Conservation (phyloP, 495 filamentous ascomycete genomes). For the Penicillium paxilli region DNA sequence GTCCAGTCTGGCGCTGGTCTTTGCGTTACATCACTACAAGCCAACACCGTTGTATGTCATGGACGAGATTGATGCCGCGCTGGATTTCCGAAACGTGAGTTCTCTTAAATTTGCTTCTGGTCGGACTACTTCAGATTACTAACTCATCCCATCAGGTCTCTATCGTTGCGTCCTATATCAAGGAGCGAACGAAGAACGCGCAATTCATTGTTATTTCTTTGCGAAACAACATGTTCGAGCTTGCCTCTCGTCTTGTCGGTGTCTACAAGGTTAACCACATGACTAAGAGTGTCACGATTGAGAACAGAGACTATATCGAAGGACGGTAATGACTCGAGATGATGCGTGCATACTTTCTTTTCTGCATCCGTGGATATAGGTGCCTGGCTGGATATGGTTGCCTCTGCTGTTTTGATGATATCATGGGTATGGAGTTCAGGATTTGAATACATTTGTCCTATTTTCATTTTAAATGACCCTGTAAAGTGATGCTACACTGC, state of each 20-base stretch:
- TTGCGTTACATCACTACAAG: constrained; percentile 97
- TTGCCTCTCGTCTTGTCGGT: constrained; percentile 87
- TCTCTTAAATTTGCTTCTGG: not conserved
- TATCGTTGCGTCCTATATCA: constrained; percentile 98
- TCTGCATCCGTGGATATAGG: constrained; percentile 23
- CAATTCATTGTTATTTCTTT: constrained; percentile 99
- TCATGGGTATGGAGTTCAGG: constrained; percentile 28
- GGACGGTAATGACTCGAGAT: constrained; percentile 33
- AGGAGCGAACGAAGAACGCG: constrained; percentile 97
- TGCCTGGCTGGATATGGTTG: constrained; percentile 20
- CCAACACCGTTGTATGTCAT: constrained; percentile 98
- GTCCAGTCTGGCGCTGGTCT: constrained; percentile 89
- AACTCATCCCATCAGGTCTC: constrained; percentile 65
- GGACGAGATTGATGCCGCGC: constrained; percentile 98
- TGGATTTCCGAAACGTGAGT: constrained; percentile 97
- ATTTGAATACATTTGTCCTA: constrained; percentile 18
- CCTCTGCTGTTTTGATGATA: constrained; percentile 28
- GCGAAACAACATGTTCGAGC: constrained; percentile 99
- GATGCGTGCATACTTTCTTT: constrained; percentile 16
- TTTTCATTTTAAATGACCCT: not conserved
- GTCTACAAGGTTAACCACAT: constrained; percentile 99
- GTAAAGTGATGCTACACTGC: not conserved
- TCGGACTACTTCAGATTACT: constrained; percentile 20
- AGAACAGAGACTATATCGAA: constrained; percentile 81
- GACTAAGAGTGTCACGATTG: constrained; percentile 96